Evolutionary conservation across 176 grass and related monocot genomes (phyloP).

Genomic region (Oryza brachyantha): DNA sequence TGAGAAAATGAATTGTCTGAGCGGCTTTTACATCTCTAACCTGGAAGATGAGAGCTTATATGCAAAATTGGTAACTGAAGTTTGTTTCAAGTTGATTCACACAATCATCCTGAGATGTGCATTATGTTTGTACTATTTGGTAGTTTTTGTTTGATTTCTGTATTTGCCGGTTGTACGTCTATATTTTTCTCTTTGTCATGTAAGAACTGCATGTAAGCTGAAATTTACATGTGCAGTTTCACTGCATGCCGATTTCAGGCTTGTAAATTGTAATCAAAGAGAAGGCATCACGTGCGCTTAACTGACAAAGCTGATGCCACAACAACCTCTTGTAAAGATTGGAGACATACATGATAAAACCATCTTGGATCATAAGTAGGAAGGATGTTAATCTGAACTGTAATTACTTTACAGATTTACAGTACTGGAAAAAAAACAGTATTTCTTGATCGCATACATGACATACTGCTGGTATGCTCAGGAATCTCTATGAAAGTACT

Average conservation of each 20-base stretch:
- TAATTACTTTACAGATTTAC: conserved; percentile 5
- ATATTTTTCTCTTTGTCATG: too few relatives aligned
- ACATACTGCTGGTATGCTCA: neutral
- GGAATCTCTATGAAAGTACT: conserved; percentile 11
- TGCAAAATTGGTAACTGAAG: neutral
- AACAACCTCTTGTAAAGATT: neutral
- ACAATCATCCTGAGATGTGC: neutral
- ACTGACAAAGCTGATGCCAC: neutral
- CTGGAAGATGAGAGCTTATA: neutral
- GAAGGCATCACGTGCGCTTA: too few relatives aligned
- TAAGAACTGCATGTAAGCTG: neutral
- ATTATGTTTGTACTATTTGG: neutral
- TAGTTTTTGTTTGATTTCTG: neutral
- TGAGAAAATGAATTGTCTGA: neutral
- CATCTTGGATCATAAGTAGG: neutral
- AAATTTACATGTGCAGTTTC: neutral
- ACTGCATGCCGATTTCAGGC: neutral
- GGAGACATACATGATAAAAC: neutral
- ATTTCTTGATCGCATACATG: neutral
- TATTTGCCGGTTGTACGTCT: neutral
- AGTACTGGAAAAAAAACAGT: neutral
- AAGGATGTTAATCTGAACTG: neutral
- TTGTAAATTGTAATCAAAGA: neutral
- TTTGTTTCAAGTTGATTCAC: neutral
- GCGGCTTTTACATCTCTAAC: neutral